Base-by-base conservation (phyloP, 225 moss, liverwort and hornwort species). In the Bryum argenteum region DNA sequence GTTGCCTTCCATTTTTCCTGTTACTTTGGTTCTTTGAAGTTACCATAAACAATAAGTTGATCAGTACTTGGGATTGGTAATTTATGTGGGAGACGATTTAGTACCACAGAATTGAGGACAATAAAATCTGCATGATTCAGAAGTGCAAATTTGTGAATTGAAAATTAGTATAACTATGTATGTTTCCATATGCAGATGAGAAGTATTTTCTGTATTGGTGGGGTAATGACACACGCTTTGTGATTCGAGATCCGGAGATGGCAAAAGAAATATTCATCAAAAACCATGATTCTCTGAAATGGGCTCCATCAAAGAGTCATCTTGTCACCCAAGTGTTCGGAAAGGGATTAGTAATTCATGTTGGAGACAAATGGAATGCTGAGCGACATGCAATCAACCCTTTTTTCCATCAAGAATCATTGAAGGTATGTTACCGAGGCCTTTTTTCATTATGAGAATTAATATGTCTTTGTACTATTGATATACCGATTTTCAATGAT, bases 351-450 rank as follows among this genome's bases (percentile, higher is more conserved):
- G 0, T 69, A 42, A 44, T 59, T 17, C 58, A 57, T 0, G 28
- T 71, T 0, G 85, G 84, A 10, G 45, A 72, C 1, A 79, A 79
- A 39, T 88, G 88, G 88, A 59, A 58, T 3, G 3, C 0, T 0
- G 76, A 88, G 58, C 48, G 88, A 45, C 73, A 71, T 2, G 72
- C 76, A 24, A 76, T 85, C 44, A 79, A 69, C 64, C 88, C 88
- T 1, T 85, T 77, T 15, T 88, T 88, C 38, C 80, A 80, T 26
- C 71, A 72, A n/a, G 77, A 82, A 0, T 66, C 61, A 21, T 82
- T 85, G 52, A 88, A 85, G 82, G 85, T 88, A 62, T 0, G 1
- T n/a, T 1, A 33, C 57, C 33, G 7, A 33, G 33, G 33, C 33
- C 33, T 33, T 6, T 6, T 33, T 6, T 4, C 7, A 33, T 33